Conservation (phyloP, 2,329 filamentous ascomycete species). For the Verticillium isaacii region DNA sequence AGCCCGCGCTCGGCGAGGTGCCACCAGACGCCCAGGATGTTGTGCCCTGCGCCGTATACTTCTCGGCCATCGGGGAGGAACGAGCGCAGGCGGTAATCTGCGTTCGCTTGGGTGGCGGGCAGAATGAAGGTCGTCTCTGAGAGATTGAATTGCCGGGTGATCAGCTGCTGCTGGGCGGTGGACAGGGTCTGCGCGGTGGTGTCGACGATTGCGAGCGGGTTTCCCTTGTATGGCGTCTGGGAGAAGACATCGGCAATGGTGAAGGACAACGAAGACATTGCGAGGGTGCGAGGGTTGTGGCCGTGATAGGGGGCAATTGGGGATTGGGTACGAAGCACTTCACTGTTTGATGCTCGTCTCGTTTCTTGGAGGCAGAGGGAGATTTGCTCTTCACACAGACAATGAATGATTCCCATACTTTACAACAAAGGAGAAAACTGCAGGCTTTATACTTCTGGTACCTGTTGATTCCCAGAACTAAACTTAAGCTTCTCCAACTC, state of each 20-base stretch:
- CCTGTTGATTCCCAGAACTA: too few relatives aligned
- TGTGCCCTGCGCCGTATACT: slow-evolving; percentile 16
- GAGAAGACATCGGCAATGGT: slow-evolving; percentile 16
- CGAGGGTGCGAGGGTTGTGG: not conserved
- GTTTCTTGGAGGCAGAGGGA: too few relatives aligned
- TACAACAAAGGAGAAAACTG: too few relatives aligned
- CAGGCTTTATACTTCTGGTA: too few relatives aligned
- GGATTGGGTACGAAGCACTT: too few relatives aligned
- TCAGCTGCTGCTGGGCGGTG: slow-evolving; percentile 14
- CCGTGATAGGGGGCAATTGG: too few relatives aligned
- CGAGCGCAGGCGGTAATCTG: slow-evolving; percentile 12
- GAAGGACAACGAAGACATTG: not conserved
- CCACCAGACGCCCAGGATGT: slow-evolving; percentile 18
- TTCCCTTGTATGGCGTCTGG: slow-evolving; percentile 12
- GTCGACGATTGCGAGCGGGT: slow-evolving; percentile 16
- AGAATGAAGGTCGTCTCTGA: slow-evolving; percentile 17
- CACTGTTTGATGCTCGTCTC: too few relatives aligned
- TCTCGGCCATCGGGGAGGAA: slow-evolving; percentile 15
- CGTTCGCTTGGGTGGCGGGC: not conserved
- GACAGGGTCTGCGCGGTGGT: slow-evolving; percentile 8
- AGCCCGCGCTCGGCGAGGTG: slow-evolving; percentile 10
- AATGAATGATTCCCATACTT: not conserved
- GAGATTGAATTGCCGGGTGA: slow-evolving; percentile 18
- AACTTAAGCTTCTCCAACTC: too few relatives aligned
- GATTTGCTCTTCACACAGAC: too few relatives aligned